phyloP scores from a whole-genome alignment of 2,329 filamentous ascomycete species.

The Aspergillus sp. region DNA sequence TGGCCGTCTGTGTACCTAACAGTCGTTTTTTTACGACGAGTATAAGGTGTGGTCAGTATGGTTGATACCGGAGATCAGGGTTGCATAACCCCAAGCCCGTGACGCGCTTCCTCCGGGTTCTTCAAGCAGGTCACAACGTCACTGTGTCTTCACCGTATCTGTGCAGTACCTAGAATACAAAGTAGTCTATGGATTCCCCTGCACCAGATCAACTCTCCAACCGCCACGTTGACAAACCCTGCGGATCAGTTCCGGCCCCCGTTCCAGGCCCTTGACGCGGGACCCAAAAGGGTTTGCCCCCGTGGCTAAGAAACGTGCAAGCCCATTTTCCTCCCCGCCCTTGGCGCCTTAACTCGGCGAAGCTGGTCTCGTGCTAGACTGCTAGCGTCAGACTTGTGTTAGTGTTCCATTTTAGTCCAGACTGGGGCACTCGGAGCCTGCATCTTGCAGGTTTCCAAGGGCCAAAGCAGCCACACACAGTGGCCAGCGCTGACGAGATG shows the following conservation, averaged over 20 bases:
- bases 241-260: not conserved
- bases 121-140: not conserved
- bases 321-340: not conserved
- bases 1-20: not conserved
- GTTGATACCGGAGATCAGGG: not conserved
- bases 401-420: slow-evolving; percentile 10
- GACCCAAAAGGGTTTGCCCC: not conserved
- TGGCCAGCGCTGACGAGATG: not conserved
- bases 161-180: not conserved
- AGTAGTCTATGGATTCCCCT: not conserved
- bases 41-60: not conserved
- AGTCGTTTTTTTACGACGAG: not conserved
- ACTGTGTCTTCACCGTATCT: not conserved
- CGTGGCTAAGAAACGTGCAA: slow-evolving; percentile 4
- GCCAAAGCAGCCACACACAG: slow-evolving; percentile 12
- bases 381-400: not conserved
- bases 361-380: not conserved
- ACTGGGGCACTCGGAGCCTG: slow-evolving; percentile 4
- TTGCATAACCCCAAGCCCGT: not conserved
- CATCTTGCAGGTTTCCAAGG: not conserved
- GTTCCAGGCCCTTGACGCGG: not conserved
- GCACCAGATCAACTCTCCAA: not conserved
- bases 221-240: slow-evolving; percentile 9
- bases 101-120: not conserved
- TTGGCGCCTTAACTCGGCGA: slow-evolving; percentile 1